Conservation (phyloP, 371 early-diverging fungal species). For the Mortierella polycephala region DNA sequence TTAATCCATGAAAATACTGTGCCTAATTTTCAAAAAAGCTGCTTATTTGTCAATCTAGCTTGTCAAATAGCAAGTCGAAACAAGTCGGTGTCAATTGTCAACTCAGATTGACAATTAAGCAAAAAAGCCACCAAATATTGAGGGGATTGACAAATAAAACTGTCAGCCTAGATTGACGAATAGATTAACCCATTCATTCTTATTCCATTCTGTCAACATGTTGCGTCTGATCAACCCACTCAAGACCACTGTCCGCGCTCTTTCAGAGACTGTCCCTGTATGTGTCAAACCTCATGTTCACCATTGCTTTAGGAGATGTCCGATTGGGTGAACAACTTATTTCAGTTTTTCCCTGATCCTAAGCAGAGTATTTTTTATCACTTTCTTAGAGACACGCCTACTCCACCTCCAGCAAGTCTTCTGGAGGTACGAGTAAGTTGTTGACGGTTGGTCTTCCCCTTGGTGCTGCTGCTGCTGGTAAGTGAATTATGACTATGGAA, state of each 20-base stretch:
- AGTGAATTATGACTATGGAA: background rate
- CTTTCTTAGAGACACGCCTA: constrained; percentile 32
- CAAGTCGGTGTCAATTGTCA: too few species aligned
- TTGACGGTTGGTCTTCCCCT: constrained; percentile 49
- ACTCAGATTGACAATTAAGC: too few species aligned
- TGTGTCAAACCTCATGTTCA: background rate
- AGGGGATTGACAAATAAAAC: too few species aligned
- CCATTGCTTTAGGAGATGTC: background rate
- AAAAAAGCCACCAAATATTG: too few species aligned
- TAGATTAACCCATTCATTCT: constrained; percentile 9
- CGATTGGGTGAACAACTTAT: background rate
- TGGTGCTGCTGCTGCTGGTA: constrained; percentile 47
- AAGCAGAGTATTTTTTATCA: background rate
- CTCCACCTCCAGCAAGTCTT: constrained; percentile 40
- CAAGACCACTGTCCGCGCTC: constrained; percentile 23
- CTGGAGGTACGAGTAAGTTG: constrained; percentile 42
- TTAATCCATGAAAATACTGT: too few species aligned
- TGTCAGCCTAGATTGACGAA: too few species aligned
- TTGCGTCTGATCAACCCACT: constrained; percentile 48
- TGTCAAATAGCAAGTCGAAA: too few species aligned
- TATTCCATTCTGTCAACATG: constrained; percentile 14
- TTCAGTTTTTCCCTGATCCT: background rate
- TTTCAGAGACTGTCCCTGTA: constrained; percentile 31
- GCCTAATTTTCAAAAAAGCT: too few species aligned
- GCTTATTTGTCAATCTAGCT: too few species aligned